These are phyloP conservation scores for Blastomyces gilchristii DNA, from an alignment of 2,329 filamentous ascomycete genomes.

Conservation along the genomic window DNA sequence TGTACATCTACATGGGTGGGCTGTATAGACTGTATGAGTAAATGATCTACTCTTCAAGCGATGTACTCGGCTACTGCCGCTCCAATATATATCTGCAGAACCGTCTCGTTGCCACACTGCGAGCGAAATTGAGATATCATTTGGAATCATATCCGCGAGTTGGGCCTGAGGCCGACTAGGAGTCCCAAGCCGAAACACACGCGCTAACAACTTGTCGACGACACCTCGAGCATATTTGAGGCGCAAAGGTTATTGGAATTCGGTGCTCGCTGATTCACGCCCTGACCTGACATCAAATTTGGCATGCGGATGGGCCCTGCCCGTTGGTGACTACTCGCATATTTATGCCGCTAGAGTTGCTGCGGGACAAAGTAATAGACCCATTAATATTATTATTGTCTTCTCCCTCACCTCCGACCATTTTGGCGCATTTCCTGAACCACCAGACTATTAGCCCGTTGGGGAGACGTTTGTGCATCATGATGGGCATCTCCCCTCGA, in stretches of 20 bases:
- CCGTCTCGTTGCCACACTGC: background rate
- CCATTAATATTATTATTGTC: background rate
- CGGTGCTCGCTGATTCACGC: background rate
- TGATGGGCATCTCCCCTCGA: background rate
- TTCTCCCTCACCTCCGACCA: background rate
- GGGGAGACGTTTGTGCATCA: background rate
- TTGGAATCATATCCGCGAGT: background rate
- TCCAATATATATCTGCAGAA: background rate
- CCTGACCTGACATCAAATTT: background rate
- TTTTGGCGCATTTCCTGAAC: background rate
- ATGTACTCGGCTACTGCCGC: background rate
- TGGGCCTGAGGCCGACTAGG: background rate
- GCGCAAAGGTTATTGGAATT: too few relatives aligned
- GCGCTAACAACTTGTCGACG: background rate
- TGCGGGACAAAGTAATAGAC: background rate
- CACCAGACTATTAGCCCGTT: background rate
- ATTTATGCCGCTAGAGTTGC: background rate
- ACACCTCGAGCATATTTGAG: background rate
- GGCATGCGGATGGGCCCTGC: background rate
- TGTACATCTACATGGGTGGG: background rate
- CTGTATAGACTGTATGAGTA: background rate
- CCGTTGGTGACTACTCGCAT: slow-evolving; percentile 1
- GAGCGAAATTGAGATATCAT: background rate
- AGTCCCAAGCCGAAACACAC: background rate
- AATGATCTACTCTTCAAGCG: background rate